Evolutionary conservation across 1,284 basidiomycete species (phyloP), one percentile per base, ranked within the genome.

Genomic region (Fomitopsis pinicola): DNA sequence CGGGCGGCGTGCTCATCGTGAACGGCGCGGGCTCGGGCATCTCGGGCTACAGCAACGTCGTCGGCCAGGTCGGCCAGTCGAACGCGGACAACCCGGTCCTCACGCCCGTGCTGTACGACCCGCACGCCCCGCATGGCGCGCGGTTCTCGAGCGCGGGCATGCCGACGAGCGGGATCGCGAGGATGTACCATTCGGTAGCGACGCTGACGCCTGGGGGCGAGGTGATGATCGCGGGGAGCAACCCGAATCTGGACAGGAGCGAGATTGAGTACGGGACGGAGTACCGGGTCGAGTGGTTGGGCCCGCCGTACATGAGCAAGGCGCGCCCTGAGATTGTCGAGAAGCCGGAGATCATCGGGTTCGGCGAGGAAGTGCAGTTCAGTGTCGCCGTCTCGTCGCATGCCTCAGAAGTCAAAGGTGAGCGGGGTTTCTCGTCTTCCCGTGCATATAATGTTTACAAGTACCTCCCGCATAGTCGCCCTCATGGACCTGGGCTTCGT

Each of bases 11-110:
- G 30, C 65, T 94, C 55, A 84, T 94, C 71, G 80, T 92, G 63
- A 94, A 94, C 69, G 92, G 91, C 12, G 92, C 85, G 2, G 78
- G 78, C 28, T 80, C 82, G 15, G 92, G 92, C 1, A 88, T 92
- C 59, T 89, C 91, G 45, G 94, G 93, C 48, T 95, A 94, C 69
- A 89, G 89, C 22, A 95, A 95, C 69, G 89, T 92, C 62, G 72
- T 77, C 59, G 73, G 81, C 68, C 88, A 86, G 72, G 81, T 89
- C 38, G 91, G 92, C 48, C 72, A 77, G 28, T 92, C 89, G 7
- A 94, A 96, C 70, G 89, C 93, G 0, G 91, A 89, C 70, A 81
- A 89, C 62, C 93, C 94, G 0, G 86, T 85, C 48, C 78, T 89
- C 61, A 82, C 80, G 0, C 90, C 94, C 17, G 82, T 91, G 42